These are phyloP conservation scores for Epichloe glyceriae DNA, from an alignment of 2,329 filamentous ascomycete genomes.

Conservation along the genomic window DNA sequence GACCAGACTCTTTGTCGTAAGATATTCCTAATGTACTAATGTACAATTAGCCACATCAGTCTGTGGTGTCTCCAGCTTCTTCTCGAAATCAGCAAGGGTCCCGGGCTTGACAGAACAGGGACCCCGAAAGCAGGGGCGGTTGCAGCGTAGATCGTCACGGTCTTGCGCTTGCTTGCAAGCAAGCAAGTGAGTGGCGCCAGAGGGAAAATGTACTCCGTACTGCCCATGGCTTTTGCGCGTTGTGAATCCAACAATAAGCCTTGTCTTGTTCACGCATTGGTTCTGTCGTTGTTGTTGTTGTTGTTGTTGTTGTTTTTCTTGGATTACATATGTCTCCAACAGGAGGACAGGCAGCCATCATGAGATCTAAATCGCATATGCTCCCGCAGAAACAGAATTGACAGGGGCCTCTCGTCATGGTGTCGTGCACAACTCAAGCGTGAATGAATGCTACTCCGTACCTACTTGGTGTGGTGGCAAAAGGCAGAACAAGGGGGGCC, in stretches of 20 bases:
- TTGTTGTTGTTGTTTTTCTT: no score
- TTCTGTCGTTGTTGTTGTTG: not conserved
- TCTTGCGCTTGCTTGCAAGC: not conserved
- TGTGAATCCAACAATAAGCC: not conserved
- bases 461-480: conserved; percentile 7
- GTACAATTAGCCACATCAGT: not conserved
- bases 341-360: not conserved
- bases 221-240: not conserved
- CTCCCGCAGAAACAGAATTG: not conserved
- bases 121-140: conserved; percentile 1
- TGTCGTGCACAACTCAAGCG: not conserved
- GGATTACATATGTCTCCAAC: not conserved
- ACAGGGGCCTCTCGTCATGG: not conserved
- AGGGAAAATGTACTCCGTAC: not conserved
- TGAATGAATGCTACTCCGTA: not conserved
- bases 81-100: not conserved
- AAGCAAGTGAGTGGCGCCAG: not conserved
- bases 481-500: not conserved
- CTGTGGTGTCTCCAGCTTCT: not conserved
- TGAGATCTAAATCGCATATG: not conserved
- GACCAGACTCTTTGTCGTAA: not conserved
- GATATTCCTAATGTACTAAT: not conserved
- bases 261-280: not conserved
- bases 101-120: not conserved
- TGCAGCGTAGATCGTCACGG: not conserved